Evolutionary conservation across 179 eudicot species (phyloP), one percentile per base, ranked within the genome.

Genomic region (Carnegiea gigantea): DNA sequence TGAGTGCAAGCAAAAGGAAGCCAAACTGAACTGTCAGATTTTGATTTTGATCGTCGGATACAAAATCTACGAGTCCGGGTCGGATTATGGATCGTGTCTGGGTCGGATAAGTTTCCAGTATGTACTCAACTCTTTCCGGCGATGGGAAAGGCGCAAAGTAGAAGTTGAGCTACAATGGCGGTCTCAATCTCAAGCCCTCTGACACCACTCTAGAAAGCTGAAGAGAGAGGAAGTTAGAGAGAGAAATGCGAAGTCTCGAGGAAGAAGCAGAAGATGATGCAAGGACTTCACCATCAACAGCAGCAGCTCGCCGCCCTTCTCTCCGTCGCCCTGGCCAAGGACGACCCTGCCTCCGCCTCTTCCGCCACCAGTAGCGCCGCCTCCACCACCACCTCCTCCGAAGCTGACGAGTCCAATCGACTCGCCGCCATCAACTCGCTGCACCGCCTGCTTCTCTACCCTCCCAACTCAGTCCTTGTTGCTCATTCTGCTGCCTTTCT

Each of bases 261-360:
- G 80, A 68, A 76, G 77, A 51, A 46, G 43, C 4, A 73, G 83
- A 82, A 72, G 78, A 91, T 90, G 96, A 90, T 89, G 93, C 97
- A 93, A 86, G 93, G 97, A 75, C 92, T 93, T 76, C 97, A 95
- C 73, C 98, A 90, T 77, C 98, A 92, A 79, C 97, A 92, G 48
- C 97, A 94, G 84, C 97, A 93, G 73, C 88, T 95, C 18, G 98
- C 89, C 18, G 90, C 92, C 38, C 93, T 95, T 40, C 90, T 95
- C 83, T 84, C 93, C 76, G 92, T 81, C 43, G 98, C 95, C 62
- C 89, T 91, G 38, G 91, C 90, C 81, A 91, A 87, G 64, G 90
- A 88, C 84, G 79, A 77, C 81, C 70, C 93, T 21, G 43, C 90
- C 54, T 24, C 79, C 53, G 6, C 83, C 80, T 0, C 81, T 72